Evolutionary conservation across 2,329 filamentous ascomycete species (phyloP).

Genomic region (Beauveria brongniartii): DNA sequence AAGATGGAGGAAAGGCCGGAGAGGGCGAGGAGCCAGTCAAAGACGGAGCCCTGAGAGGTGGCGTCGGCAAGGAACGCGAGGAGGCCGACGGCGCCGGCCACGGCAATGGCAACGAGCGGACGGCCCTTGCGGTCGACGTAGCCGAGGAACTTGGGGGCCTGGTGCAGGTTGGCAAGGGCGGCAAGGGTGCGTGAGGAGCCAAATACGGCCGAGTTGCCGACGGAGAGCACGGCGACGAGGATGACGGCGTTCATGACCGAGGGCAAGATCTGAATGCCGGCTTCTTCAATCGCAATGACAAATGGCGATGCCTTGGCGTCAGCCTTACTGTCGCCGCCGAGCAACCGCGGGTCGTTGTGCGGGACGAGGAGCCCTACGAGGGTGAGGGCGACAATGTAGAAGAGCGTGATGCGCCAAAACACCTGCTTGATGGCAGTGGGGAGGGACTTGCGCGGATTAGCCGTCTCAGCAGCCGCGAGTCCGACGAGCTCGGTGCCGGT

Average conservation of each 20-base stretch:
- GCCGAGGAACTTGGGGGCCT: constrained; percentile 67
- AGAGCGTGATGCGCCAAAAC: constrained; percentile 87
- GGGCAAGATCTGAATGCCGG: constrained; percentile 71
- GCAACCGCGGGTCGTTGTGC: constrained; percentile 57
- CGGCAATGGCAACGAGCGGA: constrained; percentile 62
- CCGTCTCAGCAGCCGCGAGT: constrained; percentile 68
- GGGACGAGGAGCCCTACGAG: constrained; percentile 78
- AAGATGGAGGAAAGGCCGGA: constrained; percentile 68
- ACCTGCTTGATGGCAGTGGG: constrained; percentile 88
- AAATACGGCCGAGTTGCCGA: constrained; percentile 87
- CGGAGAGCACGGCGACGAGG: constrained; percentile 79
- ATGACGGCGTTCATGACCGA: constrained; percentile 95
- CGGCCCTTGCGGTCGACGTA: constrained; percentile 81
- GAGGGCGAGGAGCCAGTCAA: constrained; percentile 73
- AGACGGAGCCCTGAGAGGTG: constrained; percentile 50
- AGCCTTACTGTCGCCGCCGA: constrained; percentile 45
- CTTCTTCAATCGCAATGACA: constrained; percentile 83
- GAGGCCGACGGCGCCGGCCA: constrained; percentile 62
- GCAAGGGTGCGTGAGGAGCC: constrained; percentile 85
- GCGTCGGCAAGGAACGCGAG: constrained; percentile 70
- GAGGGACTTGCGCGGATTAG: constrained; percentile 71
- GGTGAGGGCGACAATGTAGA: constrained; percentile 77
- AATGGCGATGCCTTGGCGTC: constrained; percentile 78
- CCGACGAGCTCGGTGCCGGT: constrained; percentile 70
- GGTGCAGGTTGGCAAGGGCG: constrained; percentile 78